Evolutionary conservation across 2,329 filamentous ascomycete genomes (phyloP).

Genomic region (Xylaria digitata): DNA sequence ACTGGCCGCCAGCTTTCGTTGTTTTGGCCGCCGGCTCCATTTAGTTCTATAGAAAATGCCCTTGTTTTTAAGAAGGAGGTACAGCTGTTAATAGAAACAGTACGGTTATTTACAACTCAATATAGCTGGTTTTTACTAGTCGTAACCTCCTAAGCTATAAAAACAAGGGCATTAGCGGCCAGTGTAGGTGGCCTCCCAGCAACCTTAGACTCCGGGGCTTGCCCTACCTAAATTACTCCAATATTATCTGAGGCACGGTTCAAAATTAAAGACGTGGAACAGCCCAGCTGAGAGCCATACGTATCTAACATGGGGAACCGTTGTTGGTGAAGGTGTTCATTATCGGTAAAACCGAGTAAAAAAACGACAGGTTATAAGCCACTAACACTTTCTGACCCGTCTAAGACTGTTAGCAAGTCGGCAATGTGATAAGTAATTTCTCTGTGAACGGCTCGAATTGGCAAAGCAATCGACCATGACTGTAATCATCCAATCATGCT

Average conservation of each 20-base stretch:
- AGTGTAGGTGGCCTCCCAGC: no score
- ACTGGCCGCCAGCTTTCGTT: no score
- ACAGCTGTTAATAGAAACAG: no score
- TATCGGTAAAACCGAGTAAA: neutral
- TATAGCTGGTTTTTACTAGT: no score
- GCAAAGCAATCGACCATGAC: neutral
- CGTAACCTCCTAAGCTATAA: no score
- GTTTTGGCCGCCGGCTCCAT: no score
- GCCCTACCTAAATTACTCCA: neutral
- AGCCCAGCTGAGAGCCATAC: neutral
- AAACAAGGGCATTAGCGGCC: no score
- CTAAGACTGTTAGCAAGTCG: no score
- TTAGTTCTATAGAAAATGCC: no score
- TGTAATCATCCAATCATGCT: neutral
- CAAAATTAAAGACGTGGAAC: neutral
- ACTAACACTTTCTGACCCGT: neutral
- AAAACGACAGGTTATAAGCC: slow-evolving; percentile 9
- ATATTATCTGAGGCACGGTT: neutral
- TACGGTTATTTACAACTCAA: no score
- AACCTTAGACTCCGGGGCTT: neutral
- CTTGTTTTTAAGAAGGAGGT: no score
- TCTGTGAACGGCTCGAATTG: neutral
- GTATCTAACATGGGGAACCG: neutral
- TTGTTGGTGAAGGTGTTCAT: neutral
- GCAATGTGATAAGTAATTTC: slow-evolving; percentile 13